phyloP scores from a whole-genome alignment of 140 eudicot species.

The Erigeron philadelphicus region DNA sequence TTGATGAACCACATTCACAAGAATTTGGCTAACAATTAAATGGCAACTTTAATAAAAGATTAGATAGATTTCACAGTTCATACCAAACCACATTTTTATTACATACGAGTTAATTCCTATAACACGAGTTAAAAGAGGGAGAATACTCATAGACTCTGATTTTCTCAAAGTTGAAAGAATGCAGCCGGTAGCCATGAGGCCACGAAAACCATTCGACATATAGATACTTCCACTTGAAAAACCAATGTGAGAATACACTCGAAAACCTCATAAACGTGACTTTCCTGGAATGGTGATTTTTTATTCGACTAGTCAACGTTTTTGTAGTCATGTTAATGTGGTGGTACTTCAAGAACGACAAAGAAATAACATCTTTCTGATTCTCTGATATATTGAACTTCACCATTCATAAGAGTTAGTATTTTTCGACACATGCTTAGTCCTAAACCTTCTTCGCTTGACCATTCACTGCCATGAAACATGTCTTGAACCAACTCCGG shows the following conservation, averaged over 20 bases:
- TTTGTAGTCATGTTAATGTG: constrained; percentile 4
- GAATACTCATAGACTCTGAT: constrained; percentile 16
- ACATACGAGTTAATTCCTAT: constrained; percentile 14
- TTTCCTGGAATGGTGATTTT: neutral
- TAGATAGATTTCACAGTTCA: constrained; percentile 3
- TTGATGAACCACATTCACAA: neutral
- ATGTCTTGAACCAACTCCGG: constrained; percentile 79
- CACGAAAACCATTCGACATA: constrained; percentile 19
- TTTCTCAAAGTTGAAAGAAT: constrained; percentile 15
- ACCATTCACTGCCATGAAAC: constrained; percentile 69
- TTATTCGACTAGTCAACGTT: constrained; percentile 20
- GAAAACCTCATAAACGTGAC: constrained; percentile 7
- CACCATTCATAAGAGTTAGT: constrained; percentile 71
- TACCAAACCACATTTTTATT: constrained; percentile 18
- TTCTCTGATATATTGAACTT: constrained; percentile 78
- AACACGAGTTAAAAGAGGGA: neutral
- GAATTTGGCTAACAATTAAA: neutral
- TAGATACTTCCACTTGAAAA: constrained; percentile 4
- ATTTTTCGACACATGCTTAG: constrained; percentile 71
- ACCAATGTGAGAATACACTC: constrained; percentile 9
- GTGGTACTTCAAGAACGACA: constrained; percentile 55
- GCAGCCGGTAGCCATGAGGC: constrained; percentile 7
- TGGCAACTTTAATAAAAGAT: neutral
- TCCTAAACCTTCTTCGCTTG: constrained; percentile 70
- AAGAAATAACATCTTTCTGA: constrained; percentile 71